These are phyloP conservation scores for Aspergillus indologenus DNA, from an alignment of 495 filamentous ascomycete species.

Conservation along the genomic window DNA sequence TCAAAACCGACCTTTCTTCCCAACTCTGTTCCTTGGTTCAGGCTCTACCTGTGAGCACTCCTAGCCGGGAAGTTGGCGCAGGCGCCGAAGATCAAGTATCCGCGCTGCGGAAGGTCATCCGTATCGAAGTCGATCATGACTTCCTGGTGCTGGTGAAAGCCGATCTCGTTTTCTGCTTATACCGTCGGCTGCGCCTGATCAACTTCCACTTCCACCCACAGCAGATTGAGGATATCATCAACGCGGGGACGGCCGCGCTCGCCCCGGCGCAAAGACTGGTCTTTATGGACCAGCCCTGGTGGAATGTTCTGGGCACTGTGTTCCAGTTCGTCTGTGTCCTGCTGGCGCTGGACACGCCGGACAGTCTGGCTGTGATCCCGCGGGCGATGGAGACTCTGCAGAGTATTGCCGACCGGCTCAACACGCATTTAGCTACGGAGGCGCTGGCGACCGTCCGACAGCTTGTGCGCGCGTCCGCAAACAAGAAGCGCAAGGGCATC, in stretches of 20 bases:
- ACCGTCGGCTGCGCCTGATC: neutral
- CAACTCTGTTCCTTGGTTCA: neutral
- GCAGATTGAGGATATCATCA: neutral
- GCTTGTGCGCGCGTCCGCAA: neutral
- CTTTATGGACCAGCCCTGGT: neutral
- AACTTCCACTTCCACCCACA: neutral
- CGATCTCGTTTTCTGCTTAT: slow-evolving; percentile 1
- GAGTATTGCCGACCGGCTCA: neutral
- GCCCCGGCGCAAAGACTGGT: neutral
- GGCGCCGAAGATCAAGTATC: neutral
- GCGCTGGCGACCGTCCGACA: neutral
- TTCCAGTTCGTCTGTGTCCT: slow-evolving; percentile 1
- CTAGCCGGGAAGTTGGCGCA: neutral
- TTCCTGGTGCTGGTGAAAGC: neutral
- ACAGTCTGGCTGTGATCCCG: neutral
- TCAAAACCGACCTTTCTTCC: neutral
- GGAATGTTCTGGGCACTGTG: slow-evolving; percentile 2
- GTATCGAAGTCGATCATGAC: neutral
- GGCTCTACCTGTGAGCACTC: neutral
- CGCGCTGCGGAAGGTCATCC: neutral
- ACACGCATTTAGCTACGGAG: neutral
- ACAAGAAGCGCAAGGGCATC: neutral
- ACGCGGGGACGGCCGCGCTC: neutral
- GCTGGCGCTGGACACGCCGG: slow-evolving; percentile 1
- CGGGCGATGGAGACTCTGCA: neutral